Base-by-base conservation (phyloP, 345 rosid species). In the Psidium guajava region DNA sequence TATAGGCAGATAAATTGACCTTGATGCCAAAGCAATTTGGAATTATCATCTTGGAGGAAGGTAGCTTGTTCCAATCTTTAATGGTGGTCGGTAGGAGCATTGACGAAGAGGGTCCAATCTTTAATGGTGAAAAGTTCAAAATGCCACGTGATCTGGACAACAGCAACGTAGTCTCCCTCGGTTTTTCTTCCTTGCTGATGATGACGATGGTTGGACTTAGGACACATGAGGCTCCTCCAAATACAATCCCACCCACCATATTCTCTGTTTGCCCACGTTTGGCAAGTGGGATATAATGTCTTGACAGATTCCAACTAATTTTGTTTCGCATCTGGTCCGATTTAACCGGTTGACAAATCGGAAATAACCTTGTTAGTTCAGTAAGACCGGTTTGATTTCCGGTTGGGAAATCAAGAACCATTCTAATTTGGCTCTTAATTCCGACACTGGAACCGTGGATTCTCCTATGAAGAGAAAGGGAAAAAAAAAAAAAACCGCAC, bases 271-370 rank as follows among this genome's bases (percentile, higher is more conserved):
- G 21, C 21, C 20, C 11, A 6, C 11, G 20, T 15, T 61, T 1
- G 74, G 40, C 74, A 14, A 7, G 74, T 1, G 40, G 40, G 74
- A 27, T 14, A 14, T 61, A 40, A 61, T 27, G 74, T 61, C 42
- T 6, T 13, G 74, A 28, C 74, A 15, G 74, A 61, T 61, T 27
- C 74, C 0, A 20, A 64, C 75, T 20, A 64, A 36, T 64, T 27
- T 22, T 10, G 32, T 64, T 28, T 28, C 75, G 75, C 49, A 44
- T 44, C 49, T 1, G 49, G 49, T 44, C 50, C 50, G 50, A 47
- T 47, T 59, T 27, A 27, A 59, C 14, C 0, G 10, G 36, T 7
- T 1, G 13, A 27, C 0, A 0, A 3, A 59, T 13, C 27, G 9
- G 18, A 59, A n/a, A 18, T 59, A 59, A 6, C 1, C 69, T 59